A percentile compares a stretch with the other conserved stretches of the same genome.
Conservation (phyloP, 139 green algal species). For the Chlorella ohadii region DNA sequence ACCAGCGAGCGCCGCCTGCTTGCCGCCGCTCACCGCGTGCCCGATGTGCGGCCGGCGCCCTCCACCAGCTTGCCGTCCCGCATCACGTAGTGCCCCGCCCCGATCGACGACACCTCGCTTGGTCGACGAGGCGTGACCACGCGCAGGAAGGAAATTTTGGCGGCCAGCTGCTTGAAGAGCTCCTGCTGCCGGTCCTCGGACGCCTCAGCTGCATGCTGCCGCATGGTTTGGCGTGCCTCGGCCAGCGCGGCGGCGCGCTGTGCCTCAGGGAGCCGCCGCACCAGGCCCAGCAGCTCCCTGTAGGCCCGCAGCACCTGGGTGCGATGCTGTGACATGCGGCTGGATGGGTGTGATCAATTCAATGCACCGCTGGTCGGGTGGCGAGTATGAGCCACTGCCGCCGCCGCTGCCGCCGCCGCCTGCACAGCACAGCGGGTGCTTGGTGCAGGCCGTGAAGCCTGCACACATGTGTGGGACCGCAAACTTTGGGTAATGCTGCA, state of each 20-base stretch:
- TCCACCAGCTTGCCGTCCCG: slow-evolving; percentile 66
- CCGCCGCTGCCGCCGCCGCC: too few species aligned
- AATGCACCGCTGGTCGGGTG: too few species aligned
- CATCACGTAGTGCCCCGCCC: slow-evolving; percentile 55
- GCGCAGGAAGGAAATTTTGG: slow-evolving; percentile 66
- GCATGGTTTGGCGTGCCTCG: slow-evolving; percentile 44
- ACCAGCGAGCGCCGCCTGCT: too few species aligned
- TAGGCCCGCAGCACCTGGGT: slow-evolving; percentile 51
- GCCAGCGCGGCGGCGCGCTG: slow-evolving; percentile 2
- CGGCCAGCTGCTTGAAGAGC: slow-evolving; percentile 59
- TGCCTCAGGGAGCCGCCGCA: slow-evolving; percentile 45
- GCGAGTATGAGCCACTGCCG: too few species aligned
- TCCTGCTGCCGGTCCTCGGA: slow-evolving; percentile 47
- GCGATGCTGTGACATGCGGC: slow-evolving; percentile 2
- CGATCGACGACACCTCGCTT: slow-evolving; percentile 35
- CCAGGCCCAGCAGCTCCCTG: slow-evolving; percentile 57
- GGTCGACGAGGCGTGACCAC: slow-evolving; percentile 53
- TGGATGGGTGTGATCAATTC: too few species aligned
- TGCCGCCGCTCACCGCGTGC: slow-evolving; percentile 19
- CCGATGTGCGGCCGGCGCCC: slow-evolving; percentile 1
- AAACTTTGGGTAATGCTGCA: too few species aligned
- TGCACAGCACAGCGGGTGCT: too few species aligned
- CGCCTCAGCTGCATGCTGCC: slow-evolving; percentile 33
- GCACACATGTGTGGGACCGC: too few species aligned
- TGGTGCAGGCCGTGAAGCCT: too few species aligned